Base-by-base conservation (phyloP, 2,329 filamentous ascomycete genomes). In the Calonectria pteridis region DNA sequence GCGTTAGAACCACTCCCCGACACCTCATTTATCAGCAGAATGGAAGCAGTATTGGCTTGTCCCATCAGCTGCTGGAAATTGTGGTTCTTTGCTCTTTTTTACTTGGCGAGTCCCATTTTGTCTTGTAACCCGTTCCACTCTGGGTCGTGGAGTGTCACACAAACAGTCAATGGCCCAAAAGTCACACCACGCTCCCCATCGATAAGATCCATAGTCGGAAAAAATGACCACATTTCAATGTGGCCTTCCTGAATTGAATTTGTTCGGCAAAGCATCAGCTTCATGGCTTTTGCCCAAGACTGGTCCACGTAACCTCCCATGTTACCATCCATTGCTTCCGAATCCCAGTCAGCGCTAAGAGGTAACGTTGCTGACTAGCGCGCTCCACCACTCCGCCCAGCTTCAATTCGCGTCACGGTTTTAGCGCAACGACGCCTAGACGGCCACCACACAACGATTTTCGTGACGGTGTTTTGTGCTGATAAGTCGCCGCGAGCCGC, bases 361-460 rank as follows among this genome's bases (percentile, higher is more conserved):
- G 16, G 59, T 64, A 64, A 64, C 59, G 59, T 64, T 64, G 59
- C 59, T 14, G 23, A 37, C 58, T 63, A 63, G 58, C 58, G 58
- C 16, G 59, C n/a, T 46, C 59, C 37, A 46, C 59, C 40, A 29
- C 16, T 20, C 16, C 50, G 28, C 50, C 9, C 50, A 2, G 23
- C 43, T 11, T 11, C 43, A 46, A 46, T 46, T 46, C 50, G 18
- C 10, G 50, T 53, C 29, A 9, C 26, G 26, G 13, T 31, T 28
- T 20, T 6, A 16, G 6, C 9, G 23, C 50, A 14, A 16, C 50
- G 2, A 29, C 28, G 13, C 26, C 18, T 53, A 3, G 50, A 53
- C 28, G 23, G 28, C 16, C 50, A n/a, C 23, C 50, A 29, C 50
- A 29, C 20, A 20, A 9, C 14, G 50, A 29, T 9, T 53, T 20